Evolutionary conservation across 306 rosid species (phyloP), one percentile per base, ranked within the genome.

Genomic region (Hylodesmum podocarpum): DNA sequence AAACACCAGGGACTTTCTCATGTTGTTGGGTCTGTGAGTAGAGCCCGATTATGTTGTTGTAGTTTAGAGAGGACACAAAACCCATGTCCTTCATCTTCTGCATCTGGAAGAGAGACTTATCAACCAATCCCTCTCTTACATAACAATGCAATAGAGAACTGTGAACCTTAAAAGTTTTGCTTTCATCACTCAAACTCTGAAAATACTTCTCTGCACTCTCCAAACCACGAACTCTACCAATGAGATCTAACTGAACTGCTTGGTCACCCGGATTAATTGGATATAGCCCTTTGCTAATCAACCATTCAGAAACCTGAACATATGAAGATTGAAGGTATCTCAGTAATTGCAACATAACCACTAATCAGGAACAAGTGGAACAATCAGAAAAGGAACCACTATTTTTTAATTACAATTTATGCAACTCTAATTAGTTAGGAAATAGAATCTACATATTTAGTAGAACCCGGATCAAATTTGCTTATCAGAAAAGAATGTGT

Each of bases 91-190:
- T 88, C 84, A 91, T 88, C 72, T 78, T 88, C 65, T 87, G 83
- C 95, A 91, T 47, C 55, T 59, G 87, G 31, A 88, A 76, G 36
- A 89, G 90, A 76, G 96, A 85, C 80, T 83, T 88, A 19, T 88
- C 96, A 82, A 87, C 62, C 24, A 80, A 70, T 73, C 89, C 86
- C 64, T 88, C 91, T 61, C 91, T 84, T 15, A 84, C 91, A 78
- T 88, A 92, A 85, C 97, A 92, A 64, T 78, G 86, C 78, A 92
- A 78, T 67, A 89, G 93, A 71, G 95, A 89, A 34, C 96, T 89
- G 61, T 89, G 88, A 18, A 39, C 69, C 62, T 89, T 85, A 8
- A 64, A 78, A 28, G 75, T 78, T 82, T 89, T 86, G 36, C 80
- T 73, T 47, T 50, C 50, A 14, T 84, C 92, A 57, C 66, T 86